These are phyloP conservation scores for Pichia nakasei DNA, from an alignment of 805 yeast species.

Conservation along the genomic window DNA sequence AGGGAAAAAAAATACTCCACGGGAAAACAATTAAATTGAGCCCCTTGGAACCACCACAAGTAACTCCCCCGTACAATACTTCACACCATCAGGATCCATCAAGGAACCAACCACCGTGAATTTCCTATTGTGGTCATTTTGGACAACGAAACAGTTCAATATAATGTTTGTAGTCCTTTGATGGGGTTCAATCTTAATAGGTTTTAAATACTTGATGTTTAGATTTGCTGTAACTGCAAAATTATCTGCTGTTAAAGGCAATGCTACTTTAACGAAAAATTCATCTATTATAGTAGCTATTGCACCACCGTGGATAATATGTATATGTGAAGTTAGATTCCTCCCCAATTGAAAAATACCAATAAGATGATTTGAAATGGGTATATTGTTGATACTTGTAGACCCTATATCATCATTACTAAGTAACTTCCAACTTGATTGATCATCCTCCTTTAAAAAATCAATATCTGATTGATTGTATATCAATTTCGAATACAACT, in stretches of 20 bases:
- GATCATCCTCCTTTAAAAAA: neutral
- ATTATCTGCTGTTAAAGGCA: slow-evolving; percentile 34
- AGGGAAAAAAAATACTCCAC: too few species aligned
- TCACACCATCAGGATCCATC: slow-evolving; percentile 11
- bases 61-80: slow-evolving; percentile 19
- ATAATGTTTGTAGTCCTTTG: slow-evolving; percentile 12
- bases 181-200: slow-evolving; percentile 15
- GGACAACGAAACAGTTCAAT: slow-evolving; percentile 18
- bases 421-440: neutral
- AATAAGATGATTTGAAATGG: slow-evolving; percentile 31
- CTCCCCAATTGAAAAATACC: slow-evolving; percentile 40
- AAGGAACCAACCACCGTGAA: slow-evolving; percentile 18
- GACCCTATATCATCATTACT: neutral
- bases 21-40: too few species aligned
- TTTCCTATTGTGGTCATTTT: slow-evolving; percentile 10
- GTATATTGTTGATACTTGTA: neutral
- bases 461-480: slow-evolving; percentile 5
- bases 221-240: slow-evolving; percentile 45
- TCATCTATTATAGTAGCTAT: slow-evolving; percentile 47
- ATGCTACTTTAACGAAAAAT: slow-evolving; percentile 42
- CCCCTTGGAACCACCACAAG: slow-evolving; percentile 20
- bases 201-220: slow-evolving; percentile 31
- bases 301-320: slow-evolving; percentile 46
- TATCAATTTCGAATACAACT: slow-evolving; percentile 15
- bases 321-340: slow-evolving; percentile 37